Percentiles rank a stretch among this genome's conserved stretches.
phyloP scores from a whole-genome alignment of 306 rosid species.

The Elaeagnus macrophylla region DNA sequence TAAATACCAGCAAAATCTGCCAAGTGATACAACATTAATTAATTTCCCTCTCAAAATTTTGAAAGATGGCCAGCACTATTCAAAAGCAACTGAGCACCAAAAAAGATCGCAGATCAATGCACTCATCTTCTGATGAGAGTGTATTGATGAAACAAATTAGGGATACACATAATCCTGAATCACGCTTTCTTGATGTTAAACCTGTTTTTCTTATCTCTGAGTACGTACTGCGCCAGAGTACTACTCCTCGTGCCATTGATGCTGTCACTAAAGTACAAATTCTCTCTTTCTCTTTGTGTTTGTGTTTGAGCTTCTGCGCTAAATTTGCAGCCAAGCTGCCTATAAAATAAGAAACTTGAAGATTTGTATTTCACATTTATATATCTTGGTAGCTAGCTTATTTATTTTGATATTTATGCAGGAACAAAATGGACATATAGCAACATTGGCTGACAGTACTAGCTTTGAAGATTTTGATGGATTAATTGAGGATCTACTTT shows the following conservation, averaged over 20 bases:
- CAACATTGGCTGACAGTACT: constrained; percentile 32
- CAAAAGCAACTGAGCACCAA: constrained; percentile 13
- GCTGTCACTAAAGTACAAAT: constrained; percentile 26
- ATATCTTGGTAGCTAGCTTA: background rate
- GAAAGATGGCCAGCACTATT: constrained; percentile 13
- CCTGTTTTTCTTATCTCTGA: constrained; percentile 48
- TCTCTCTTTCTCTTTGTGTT: constrained; percentile 1
- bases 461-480: constrained; percentile 31
- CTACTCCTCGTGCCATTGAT: constrained; percentile 30
- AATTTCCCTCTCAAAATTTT: constrained; percentile 1
- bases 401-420: constrained; percentile 19
- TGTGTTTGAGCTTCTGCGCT: background rate
- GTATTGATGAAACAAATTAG: constrained; percentile 60
- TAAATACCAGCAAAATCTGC: constrained; percentile 21
- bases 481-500: constrained; percentile 37
- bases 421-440: constrained; percentile 38
- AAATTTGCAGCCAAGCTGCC: background rate
- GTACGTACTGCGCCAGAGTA: constrained; percentile 33
- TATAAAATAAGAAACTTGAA: background rate
- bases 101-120: constrained; percentile 39
- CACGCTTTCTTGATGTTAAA: constrained; percentile 51
- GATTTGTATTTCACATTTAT: constrained; percentile 1
- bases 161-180: constrained; percentile 59
- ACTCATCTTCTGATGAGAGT: constrained; percentile 59
- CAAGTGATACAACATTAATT: background rate